Evolutionary conservation across 176 grass and related monocot genomes (phyloP), one percentile per base, ranked within the genome.

Genomic region (Rhipidocladum racemiflorum): DNA sequence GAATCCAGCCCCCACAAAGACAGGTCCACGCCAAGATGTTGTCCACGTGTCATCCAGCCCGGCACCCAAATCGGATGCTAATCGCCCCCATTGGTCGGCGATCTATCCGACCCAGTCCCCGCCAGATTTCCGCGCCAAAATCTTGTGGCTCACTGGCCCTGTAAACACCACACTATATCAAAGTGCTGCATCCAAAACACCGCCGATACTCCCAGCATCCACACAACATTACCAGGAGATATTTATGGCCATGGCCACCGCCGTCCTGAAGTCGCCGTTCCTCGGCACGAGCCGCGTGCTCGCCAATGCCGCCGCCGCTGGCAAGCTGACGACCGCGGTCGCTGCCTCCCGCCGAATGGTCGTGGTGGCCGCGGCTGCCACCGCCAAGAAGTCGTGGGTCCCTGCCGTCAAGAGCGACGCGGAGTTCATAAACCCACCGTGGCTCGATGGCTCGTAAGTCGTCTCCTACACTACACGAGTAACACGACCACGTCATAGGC

Each of bases 381-480:
- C 55, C 18, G 55, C 65, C 36, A 97, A 97, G 84, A 92, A 97
- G 84, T 97, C 95, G 5, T 98, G 95, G 95, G 81, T 98, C 80
- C 92, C 95, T 1, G 90, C 84, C 24, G 44, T 98, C 87, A 92
- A 81, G 86, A 92, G 92, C 77, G 90, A 94, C 51, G 85, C 88
- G 53, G 88, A 93, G 84, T 61, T 97, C 85, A 76, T 97, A 65
- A 86, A 94, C 90, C 95, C 95, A 7, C 70, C 90, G 0, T 97
- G 95, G 95, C 95, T 97, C 81, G 95, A 97, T 70, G 92, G 92
- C 84, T 90, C 95, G 95, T 97, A 91, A 94, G 95, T 84, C 27
- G 0, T 5, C 21, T 46, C 32, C 5, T 23, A 17, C 59, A 46
- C 11, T 38, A 3, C 24, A 2, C 77, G 25, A 1, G 7, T 34